Conservation (phyloP, 2,329 filamentous ascomycete genomes). For the Penicillium fuscoglaucum region DNA sequence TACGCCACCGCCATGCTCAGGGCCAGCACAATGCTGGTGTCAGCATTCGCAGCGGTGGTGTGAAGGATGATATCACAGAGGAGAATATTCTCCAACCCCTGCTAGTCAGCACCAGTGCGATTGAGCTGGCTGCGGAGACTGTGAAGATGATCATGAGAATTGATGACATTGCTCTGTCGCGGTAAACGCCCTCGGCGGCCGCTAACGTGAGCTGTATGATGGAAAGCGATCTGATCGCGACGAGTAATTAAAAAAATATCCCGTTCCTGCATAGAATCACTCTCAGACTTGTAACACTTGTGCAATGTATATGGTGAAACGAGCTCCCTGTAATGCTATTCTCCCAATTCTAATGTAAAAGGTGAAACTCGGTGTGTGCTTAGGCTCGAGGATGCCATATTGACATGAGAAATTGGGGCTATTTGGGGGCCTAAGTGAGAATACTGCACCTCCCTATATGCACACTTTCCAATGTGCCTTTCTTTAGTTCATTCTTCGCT, state of each 20-base stretch:
- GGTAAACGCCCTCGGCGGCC: conserved; percentile 31
- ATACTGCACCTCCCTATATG: background rate
- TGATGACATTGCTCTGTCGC: conserved; percentile 63
- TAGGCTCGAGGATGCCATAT: background rate
- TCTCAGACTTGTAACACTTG: background rate
- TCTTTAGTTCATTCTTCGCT: background rate
- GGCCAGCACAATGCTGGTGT: conserved; percentile 96
- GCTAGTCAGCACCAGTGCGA: conserved; percentile 93
- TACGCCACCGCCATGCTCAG: conserved; percentile 90
- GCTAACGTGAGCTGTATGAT: conserved; percentile 28
- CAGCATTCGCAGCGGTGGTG: conserved; percentile 95
- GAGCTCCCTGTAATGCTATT: background rate
- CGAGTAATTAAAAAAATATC: conserved; percentile 30
- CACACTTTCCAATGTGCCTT: background rate
- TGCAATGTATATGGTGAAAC: background rate
- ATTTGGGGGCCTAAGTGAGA: background rate
- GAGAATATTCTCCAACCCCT: conserved; percentile 96
- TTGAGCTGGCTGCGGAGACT: conserved; percentile 95
- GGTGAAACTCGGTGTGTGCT: background rate
- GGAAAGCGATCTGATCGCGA: conserved; percentile 27
- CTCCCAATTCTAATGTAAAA: background rate
- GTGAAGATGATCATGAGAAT: conserved; percentile 89
- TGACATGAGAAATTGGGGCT: background rate
- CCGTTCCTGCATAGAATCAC: conserved; percentile 20
- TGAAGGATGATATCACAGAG: conserved; percentile 94